These are phyloP conservation scores for Melanogaster broomeanus DNA, from an alignment of 768 basidiomycete species.

Conservation along the genomic window DNA sequence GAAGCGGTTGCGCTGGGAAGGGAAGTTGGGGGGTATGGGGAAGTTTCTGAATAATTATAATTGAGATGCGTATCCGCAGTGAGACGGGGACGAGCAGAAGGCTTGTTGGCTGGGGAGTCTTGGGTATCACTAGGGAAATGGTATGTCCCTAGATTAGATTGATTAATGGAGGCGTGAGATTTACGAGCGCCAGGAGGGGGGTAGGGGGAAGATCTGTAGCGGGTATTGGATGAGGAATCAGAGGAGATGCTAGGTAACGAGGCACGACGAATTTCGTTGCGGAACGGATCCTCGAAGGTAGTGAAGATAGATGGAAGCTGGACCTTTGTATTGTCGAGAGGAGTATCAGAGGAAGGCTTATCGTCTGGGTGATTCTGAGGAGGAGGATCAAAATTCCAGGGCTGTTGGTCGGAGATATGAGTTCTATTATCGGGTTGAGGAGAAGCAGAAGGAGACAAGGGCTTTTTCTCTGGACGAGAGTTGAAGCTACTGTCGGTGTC, in stretches of 20 bases:
- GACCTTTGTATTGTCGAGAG: constrained; percentile 52
- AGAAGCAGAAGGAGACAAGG: constrained; percentile 50
- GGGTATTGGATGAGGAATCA: constrained; percentile 41
- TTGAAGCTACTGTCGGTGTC: constrained; percentile 64
- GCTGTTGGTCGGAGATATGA: constrained; percentile 31
- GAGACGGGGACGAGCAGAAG: constrained; percentile 45
- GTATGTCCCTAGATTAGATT: constrained; percentile 43
- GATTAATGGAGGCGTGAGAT: constrained; percentile 45
- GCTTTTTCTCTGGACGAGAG: constrained; percentile 63
- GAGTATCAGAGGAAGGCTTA: constrained; percentile 43
- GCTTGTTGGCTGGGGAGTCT: constrained; percentile 40
- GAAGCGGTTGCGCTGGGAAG: constrained; percentile 55
- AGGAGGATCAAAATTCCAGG: constrained; percentile 28
- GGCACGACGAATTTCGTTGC: constrained; percentile 57
- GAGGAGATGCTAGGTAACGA: constrained; percentile 64
- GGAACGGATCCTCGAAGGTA: constrained; percentile 61
- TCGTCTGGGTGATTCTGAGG: constrained; percentile 26
- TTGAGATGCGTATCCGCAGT: constrained; percentile 49
- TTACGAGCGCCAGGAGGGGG: constrained; percentile 50
- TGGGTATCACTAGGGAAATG: constrained; percentile 56
- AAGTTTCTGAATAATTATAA: constrained; percentile 43
- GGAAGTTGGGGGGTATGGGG: constrained; percentile 50
- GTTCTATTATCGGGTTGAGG: constrained; percentile 51
- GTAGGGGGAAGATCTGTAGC: constrained; percentile 58
- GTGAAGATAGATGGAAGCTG: constrained; percentile 77